A percentile compares a stretch with the other conserved stretches of the same genome.
These are phyloP conservation scores for Trametes pubescens DNA, from an alignment of 1,284 basidiomycete genomes.

Conservation along the genomic window DNA sequence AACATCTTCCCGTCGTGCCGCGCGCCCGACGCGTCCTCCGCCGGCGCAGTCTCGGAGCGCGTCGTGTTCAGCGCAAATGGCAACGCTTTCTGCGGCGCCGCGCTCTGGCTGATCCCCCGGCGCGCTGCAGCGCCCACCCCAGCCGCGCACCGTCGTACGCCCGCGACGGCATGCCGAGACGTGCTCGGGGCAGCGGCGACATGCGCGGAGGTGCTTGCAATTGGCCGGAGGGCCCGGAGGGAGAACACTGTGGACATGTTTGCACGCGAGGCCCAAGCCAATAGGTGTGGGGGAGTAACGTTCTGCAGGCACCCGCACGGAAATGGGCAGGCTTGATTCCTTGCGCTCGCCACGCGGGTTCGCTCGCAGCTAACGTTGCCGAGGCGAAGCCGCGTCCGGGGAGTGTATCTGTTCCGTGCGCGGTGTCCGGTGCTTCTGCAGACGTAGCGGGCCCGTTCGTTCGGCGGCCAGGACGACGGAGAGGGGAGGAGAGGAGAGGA, in stretches of 20 bases:
- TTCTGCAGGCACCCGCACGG: constrained; percentile 22
- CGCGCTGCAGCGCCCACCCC: constrained; percentile 18
- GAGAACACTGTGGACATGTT: constrained; percentile 16
- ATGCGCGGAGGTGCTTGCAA: constrained; percentile 9
- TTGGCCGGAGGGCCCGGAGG: constrained; percentile 28
- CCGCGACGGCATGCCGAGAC: neutral
- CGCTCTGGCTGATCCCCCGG: constrained; percentile 49
- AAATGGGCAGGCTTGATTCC: constrained; percentile 7
- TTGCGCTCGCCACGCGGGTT: neutral
- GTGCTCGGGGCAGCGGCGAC: constrained; percentile 4
- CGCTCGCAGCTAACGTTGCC: neutral
- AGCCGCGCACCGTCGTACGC: neutral
- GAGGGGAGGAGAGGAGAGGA: constrained; percentile 5
- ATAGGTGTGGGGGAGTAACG: constrained; percentile 15
- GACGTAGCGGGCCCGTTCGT: neutral
- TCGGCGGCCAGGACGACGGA: neutral
- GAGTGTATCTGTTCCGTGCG: neutral
- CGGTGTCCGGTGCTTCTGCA: neutral
- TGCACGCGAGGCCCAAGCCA: neutral
- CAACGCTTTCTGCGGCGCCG: constrained; percentile 52
- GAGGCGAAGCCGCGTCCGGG: neutral
- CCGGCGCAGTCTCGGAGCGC: constrained; percentile 45
- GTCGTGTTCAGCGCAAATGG: constrained; percentile 60
- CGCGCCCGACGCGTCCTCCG: constrained; percentile 40
- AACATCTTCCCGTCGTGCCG: constrained; percentile 47